A percentile compares a stretch with the other conserved stretches of the same genome.
These are phyloP conservation scores for Solanum arcanum DNA, from an alignment of 257 asterid genomes.

Conservation along the genomic window DNA sequence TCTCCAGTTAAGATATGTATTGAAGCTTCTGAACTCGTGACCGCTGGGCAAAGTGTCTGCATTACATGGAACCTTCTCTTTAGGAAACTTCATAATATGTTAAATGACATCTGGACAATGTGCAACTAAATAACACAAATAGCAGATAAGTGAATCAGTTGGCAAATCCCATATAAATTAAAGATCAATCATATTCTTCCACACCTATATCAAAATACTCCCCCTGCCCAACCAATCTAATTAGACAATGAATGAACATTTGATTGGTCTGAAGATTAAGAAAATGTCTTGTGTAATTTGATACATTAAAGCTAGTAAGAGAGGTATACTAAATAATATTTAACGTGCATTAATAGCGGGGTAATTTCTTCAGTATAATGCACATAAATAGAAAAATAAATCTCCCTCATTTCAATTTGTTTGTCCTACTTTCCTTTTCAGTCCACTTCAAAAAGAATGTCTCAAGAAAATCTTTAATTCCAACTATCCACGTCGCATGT, in stretches of 20 bases:
- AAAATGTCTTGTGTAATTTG: background rate
- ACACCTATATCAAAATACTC: background rate
- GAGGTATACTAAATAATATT: background rate
- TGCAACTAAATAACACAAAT: background rate
- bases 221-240: background rate
- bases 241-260: background rate
- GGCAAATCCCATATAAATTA: background rate
- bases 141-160: background rate
- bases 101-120: background rate
- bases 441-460: background rate
- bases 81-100: background rate
- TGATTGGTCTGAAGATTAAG: background rate
- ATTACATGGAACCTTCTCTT: slow-evolving; percentile 1
- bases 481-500: background rate
- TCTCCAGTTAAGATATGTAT: slow-evolving; percentile 87
- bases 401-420: background rate
- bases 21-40: slow-evolving; percentile 95
- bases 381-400: background rate
- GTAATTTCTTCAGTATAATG: background rate
- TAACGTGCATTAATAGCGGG: background rate
- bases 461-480: background rate
- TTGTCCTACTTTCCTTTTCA: background rate
- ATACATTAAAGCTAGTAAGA: background rate
- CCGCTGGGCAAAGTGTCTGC: slow-evolving; percentile 97
- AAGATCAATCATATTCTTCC: background rate